Evolutionary conservation across 768 basidiomycete species (phyloP), one percentile per base, ranked within the genome.

Genomic region (Kwoniella sp.): DNA sequence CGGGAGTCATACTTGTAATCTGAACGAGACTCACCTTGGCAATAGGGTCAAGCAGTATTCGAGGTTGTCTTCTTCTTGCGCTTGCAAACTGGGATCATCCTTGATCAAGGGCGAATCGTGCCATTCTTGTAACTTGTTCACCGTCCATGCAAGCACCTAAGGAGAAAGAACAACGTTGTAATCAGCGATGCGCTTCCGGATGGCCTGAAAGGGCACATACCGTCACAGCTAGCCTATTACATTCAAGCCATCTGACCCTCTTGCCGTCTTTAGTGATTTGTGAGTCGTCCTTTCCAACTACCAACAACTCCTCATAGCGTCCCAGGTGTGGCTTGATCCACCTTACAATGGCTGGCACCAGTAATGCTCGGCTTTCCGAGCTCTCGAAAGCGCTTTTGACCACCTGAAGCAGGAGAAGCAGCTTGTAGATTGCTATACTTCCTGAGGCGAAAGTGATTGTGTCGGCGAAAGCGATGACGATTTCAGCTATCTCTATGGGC

Each of bases 291-390:
- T 86, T 81, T 1, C 57, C 57, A 15, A 26, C 60, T 26, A 13
- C 85, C 85, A 68, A 87, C 86, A 22, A 84, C 80, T 94, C 93
- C 68, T 97, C 93, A 75, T 89, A 97, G 29, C 87, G 86, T 26
- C 94, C 94, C 73, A 98, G 91, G 79, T 94, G 89, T 1, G 94
- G 92, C 77, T 93, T 95, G 70, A 98, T 89, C 93, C 94, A 97
- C 23, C 89, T 86, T 11, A 93, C 88, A 28, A 97, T 87, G 22
- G 89, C 87, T 69, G 96, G 93, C 7, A 95, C 88, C 1, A 98
- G 83, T 4, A 90, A 82, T 0, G 88, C 85, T 29, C 95, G 87
- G 15, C 90, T 88, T 59, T 90, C 85, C 0, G 89, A 82, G 64
- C 89, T 87, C 73, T 93, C 91, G 76, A 97, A 95, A 55, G 94